These are phyloP conservation scores for Globisporangium rhizosaccharum DNA, from an alignment of 352 stramenopile species.

Conservation along the genomic window DNA sequence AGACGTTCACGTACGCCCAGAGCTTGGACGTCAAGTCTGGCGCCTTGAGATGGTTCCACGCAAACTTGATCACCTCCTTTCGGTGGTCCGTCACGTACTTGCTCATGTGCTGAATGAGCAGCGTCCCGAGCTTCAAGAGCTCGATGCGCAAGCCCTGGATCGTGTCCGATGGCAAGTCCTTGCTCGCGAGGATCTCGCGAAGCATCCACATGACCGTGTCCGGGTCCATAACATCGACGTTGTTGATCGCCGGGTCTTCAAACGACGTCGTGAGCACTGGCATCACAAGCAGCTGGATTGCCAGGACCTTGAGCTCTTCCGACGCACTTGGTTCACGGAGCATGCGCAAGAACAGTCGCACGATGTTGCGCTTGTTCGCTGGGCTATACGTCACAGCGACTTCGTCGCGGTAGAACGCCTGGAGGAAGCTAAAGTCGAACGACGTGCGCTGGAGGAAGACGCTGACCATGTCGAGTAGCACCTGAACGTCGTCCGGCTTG, in stretches of 20 bases:
- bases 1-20: constrained; percentile 97
- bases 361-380: constrained; percentile 75
- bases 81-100: constrained; percentile 90
- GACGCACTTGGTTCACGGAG: constrained; percentile 62
- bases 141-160: constrained; percentile 85
- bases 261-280: constrained; percentile 89
- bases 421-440: constrained; percentile 94
- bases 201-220: constrained; percentile 88
- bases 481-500: constrained; percentile 92
- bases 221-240: constrained; percentile 81
- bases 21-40: constrained; percentile 94
- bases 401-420: constrained; percentile 85
- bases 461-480: constrained; percentile 94
- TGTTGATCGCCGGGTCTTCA: constrained; percentile 65
- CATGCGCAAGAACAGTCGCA: constrained; percentile 88
- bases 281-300: constrained; percentile 92
- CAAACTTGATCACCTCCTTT: constrained; percentile 99
- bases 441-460: constrained; percentile 92
- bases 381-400: constrained; percentile 62
- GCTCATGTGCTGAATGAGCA: constrained; percentile 95
- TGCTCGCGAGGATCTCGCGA: constrained; percentile 82
- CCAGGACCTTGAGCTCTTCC: constrained; percentile 91
- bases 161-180: constrained; percentile 63
- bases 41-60: constrained; percentile 95
- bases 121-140: constrained; percentile 92